phyloP scores from a whole-genome alignment of 345 rosid species.

The Rhodamnia rubescens region DNA sequence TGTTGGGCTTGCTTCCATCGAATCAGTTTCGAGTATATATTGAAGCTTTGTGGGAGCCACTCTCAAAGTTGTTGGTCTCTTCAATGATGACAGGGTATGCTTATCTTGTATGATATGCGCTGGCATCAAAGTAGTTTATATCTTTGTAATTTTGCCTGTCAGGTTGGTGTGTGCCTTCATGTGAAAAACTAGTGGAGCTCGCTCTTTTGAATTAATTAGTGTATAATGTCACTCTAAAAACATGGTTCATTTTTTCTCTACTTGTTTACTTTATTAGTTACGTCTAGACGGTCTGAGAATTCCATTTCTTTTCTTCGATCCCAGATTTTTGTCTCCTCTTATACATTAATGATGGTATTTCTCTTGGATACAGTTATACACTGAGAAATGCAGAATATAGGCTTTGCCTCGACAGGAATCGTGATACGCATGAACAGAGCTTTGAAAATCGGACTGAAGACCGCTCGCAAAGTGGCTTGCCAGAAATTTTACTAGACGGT shows the following conservation, averaged over 20 bases:
- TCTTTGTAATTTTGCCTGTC: neutral
- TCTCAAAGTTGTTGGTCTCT: conserved; percentile 76
- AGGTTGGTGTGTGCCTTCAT: neutral
- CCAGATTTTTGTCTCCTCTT: neutral
- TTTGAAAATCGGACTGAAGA: conserved; percentile 26
- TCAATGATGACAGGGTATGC: conserved; percentile 98
- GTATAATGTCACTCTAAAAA: neutral
- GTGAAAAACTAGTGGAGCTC: neutral
- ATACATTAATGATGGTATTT: neutral
- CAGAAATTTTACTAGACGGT: conserved; percentile 22
- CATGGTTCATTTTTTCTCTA: neutral
- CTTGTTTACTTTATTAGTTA: neutral
- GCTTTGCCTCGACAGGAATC: conserved; percentile 82
- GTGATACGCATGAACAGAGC: conserved; percentile 38
- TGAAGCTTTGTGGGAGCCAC: conserved; percentile 90
- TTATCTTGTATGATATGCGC: neutral
- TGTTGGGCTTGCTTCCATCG: conserved; percentile 95
- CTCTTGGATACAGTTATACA: conserved; percentile 52
- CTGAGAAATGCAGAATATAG: conserved; percentile 85
- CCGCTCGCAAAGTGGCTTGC: conserved; percentile 21
- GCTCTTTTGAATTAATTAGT: neutral
- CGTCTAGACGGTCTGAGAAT: neutral
- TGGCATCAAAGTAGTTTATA: neutral
- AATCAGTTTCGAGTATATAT: conserved; percentile 82
- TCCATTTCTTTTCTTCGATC: neutral